Conservation (phyloP, 768 basidiomycete species). For the Thelephora ganbajun region DNA sequence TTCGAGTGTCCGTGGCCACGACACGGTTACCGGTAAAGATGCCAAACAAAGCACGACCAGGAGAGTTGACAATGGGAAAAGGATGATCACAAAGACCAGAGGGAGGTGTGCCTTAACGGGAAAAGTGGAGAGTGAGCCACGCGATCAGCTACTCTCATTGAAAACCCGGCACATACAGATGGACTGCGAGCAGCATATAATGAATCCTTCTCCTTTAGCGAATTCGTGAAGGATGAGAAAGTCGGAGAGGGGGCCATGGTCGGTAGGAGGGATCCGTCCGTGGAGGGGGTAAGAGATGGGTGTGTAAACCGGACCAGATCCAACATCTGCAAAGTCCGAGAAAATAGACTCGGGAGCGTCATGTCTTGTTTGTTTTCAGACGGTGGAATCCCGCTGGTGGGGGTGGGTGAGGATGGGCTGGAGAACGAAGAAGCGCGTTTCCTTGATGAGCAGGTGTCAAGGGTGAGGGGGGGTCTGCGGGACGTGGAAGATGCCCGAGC, state of each 20-base stretch:
- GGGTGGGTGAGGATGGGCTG: slow-evolving; percentile 12
- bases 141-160: slow-evolving; percentile 7
- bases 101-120: slow-evolving; percentile 36
- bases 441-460: slow-evolving; percentile 33
- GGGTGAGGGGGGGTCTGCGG: slow-evolving; percentile 36
- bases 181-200: slow-evolving; percentile 17
- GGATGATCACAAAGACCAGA: slow-evolving; percentile 52
- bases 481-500: slow-evolving; percentile 47
- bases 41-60: slow-evolving; percentile 30
- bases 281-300: slow-evolving; percentile 22
- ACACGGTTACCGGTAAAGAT: slow-evolving; percentile 54
- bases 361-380: slow-evolving; percentile 3
- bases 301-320: slow-evolving; percentile 9
- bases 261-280: slow-evolving; percentile 6
- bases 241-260: slow-evolving; percentile 37
- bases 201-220: slow-evolving; percentile 25
- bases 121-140: slow-evolving; percentile 5
- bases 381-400: slow-evolving; percentile 7
- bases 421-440: slow-evolving; percentile 16
- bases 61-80: slow-evolving; percentile 56
- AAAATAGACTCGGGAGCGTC: slow-evolving; percentile 2
- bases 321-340: too few species aligned
- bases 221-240: slow-evolving; percentile 30
- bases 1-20: slow-evolving; percentile 63
- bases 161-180: slow-evolving; percentile 20